These are phyloP conservation scores for Medicago arabica DNA, from an alignment of 306 rosid species.

Conservation along the genomic window DNA sequence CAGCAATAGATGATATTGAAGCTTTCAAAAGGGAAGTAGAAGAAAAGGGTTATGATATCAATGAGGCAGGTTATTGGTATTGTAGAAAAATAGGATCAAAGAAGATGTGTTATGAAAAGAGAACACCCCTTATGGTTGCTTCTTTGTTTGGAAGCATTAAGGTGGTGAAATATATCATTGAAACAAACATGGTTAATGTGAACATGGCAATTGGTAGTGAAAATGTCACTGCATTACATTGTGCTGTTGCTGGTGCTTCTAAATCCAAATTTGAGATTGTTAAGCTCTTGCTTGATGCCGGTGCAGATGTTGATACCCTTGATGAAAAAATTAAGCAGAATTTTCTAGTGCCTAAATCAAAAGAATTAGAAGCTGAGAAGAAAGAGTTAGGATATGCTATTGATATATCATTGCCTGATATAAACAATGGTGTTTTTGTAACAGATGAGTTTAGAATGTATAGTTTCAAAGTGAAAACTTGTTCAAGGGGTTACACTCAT, in stretches of 20 bases:
- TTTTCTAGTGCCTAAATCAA: not conserved
- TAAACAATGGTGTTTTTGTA: not conserved
- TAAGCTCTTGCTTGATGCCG: not conserved
- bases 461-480: not conserved
- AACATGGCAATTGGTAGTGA: not conserved
- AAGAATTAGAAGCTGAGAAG: not conserved
- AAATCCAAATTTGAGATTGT: not conserved
- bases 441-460: constrained; percentile 17
- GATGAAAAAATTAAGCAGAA: not conserved
- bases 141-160: not conserved
- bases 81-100: constrained; percentile 1
- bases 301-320: not conserved
- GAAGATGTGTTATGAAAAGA: not conserved
- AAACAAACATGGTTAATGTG: not conserved
- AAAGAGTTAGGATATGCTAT: not conserved
- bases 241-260: not conserved
- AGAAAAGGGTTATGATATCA: not conserved
- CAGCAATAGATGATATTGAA: not conserved
- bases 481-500: constrained; percentile 11
- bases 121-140: constrained; percentile 12
- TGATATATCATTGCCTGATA: constrained; percentile 9
- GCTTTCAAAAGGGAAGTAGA: not conserved
- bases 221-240: not conserved
- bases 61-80: not conserved
- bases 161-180: not conserved